A percentile compares a stretch with the other conserved stretches of the same genome.
Evolutionary conservation across 495 filamentous ascomycete genomes (phyloP).

Genomic region (Letharia lupina): DNA sequence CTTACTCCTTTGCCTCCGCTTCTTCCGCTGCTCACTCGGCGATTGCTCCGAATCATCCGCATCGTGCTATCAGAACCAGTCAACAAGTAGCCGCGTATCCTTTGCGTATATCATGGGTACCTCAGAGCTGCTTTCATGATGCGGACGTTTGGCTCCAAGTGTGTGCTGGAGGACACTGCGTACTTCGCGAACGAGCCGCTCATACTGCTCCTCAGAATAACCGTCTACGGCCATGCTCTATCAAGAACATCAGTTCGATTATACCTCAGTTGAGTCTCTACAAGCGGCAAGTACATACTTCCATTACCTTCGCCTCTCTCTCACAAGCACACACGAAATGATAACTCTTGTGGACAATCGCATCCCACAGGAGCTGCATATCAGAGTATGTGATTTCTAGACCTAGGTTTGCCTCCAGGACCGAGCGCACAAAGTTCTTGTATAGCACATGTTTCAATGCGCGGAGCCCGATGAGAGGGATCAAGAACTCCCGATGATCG

Average conservation of each 20-base stretch:
- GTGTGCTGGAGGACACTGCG: neutral
- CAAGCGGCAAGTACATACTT: neutral
- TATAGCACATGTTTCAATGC: neutral
- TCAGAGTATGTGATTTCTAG: neutral
- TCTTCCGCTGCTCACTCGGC: neutral
- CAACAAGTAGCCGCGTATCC: neutral
- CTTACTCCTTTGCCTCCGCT: neutral
- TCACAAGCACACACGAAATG: neutral
- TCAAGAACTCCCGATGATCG: neutral
- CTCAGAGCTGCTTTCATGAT: neutral
- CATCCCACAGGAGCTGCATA: neutral
- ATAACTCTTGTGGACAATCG: neutral
- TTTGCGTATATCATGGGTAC: neutral
- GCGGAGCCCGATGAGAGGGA: neutral
- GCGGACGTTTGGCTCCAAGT: neutral
- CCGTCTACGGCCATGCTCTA: neutral
- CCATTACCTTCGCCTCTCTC: neutral
- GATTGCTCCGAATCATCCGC: neutral
- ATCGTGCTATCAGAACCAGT: neutral
- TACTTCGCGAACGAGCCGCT: neutral
- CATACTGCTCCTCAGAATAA: neutral
- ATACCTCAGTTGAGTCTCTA: neutral
- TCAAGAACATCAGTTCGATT: neutral
- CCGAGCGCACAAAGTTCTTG: neutral
- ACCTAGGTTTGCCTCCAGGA: neutral